Evolutionary conservation across 345 rosid species (phyloP), one percentile per base, ranked within the genome.

Genomic region (Arabis alpina): DNA sequence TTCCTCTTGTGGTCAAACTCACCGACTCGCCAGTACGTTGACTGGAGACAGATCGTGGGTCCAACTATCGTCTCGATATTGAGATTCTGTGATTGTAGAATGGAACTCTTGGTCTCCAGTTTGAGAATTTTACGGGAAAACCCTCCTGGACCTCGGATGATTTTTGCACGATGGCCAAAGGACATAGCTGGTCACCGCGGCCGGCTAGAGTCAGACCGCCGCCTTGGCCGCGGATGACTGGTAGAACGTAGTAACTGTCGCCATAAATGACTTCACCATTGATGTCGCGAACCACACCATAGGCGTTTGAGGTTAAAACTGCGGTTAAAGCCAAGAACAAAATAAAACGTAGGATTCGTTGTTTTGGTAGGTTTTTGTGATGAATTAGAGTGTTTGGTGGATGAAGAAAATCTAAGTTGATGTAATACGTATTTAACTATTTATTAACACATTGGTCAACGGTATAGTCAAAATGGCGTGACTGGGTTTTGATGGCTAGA

Each of bases 11-110:
- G 42, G 44, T 89, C 88, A 12, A 61, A 75, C 39, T 19, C 16
- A 14, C 72, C 80, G 1, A 89, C 83, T 79, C 50, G 68, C 88
- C 88, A 87, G 41, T 76, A 69, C 1, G 86, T 81, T 30, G 92
- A 82, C 64, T 83, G 82, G n/a, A 74, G 0, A 19, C 78, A 74
- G 24, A 74, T 68, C 14, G 74, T 67, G 64, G 58, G 58, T 60
- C 0, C n/a, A 0, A 80, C 68, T 2, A 54, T 70, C 40, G 85
- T 85, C 78, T 77, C 19, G 80, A 85, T 74, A 59, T 76, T 71
- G 3, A 76, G 76, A 44, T 76, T 3, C 23, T 5, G 0, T 49
- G 76, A 76, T 15, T 64, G 67, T 6, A 45, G 76, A 42, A 36
- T 7, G 6, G 64, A 52, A 57, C 23, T 52, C 1, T 76, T 3